phyloP scores from a whole-genome alignment of 148 eudicot genomes.

The Heliosperma pusillum region DNA sequence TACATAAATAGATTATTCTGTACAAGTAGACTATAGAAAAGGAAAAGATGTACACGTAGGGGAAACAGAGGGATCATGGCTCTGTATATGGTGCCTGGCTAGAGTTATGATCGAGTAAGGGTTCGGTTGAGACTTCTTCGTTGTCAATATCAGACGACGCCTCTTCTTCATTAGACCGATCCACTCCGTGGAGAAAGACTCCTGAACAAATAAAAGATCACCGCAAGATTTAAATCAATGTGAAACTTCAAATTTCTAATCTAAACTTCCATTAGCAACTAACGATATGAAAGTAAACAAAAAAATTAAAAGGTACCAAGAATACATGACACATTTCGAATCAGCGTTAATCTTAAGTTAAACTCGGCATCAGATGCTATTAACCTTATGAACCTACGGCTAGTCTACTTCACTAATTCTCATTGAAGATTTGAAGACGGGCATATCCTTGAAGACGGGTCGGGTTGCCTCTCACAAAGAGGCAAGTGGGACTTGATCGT shows the following conservation, averaged over 20 bases:
- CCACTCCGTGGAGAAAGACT: neutral
- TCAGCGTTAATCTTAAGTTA: neutral
- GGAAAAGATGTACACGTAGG: neutral
- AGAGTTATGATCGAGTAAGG: neutral
- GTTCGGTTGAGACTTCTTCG: neutral
- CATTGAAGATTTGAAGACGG: too few relatives aligned
- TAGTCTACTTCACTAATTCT: too few relatives aligned
- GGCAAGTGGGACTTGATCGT: too few relatives aligned
- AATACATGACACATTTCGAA: neutral
- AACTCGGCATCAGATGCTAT: neutral
- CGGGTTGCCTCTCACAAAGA: too few relatives aligned
- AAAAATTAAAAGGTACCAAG: too few relatives aligned
- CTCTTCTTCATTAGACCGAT: neutral
- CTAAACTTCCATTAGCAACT: neutral
- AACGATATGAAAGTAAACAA: too few relatives aligned
- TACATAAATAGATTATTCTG: neutral
- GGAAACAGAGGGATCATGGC: neutral
- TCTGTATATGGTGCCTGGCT: neutral
- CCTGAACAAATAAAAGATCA: neutral
- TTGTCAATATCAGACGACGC: neutral
- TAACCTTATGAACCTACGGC: neutral
- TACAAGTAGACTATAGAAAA: neutral
- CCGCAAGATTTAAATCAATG: neutral
- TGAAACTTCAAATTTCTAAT: neutral
- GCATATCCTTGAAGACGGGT: too few relatives aligned